These are phyloP conservation scores for Didymella keratinophila DNA, from an alignment of 2,329 filamentous ascomycete species.

Conservation along the genomic window DNA sequence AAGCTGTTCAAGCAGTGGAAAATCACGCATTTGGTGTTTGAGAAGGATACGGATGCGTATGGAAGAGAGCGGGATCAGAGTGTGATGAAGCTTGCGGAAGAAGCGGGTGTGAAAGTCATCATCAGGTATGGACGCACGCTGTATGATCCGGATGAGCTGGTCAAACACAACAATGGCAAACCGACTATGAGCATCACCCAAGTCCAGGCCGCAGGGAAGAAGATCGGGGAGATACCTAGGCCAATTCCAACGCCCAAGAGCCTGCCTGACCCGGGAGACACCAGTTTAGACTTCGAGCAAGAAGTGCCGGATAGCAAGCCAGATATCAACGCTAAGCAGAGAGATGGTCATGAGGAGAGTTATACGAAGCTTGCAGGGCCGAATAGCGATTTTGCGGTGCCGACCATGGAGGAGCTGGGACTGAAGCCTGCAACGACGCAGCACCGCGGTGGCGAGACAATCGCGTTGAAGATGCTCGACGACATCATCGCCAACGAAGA, in stretches of 20 bases:
- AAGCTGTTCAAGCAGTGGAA: constrained; percentile 78
- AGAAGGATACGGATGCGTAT: constrained; percentile 80
- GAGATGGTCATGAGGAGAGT: constrained; percentile 63
- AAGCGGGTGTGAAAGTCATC: constrained; percentile 74
- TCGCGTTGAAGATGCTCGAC: constrained; percentile 66
- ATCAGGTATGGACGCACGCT: constrained; percentile 70
- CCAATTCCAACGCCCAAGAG: constrained; percentile 67
- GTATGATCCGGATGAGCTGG: constrained; percentile 76
- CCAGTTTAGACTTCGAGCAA: constrained; percentile 66
- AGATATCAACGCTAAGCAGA: constrained; percentile 68
- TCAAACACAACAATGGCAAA: constrained; percentile 69
- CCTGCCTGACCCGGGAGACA: constrained; percentile 71
- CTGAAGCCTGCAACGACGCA: constrained; percentile 67
- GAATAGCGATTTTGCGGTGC: constrained; percentile 72
- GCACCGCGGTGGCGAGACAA: constrained; percentile 74
- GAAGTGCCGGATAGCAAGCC: constrained; percentile 59
- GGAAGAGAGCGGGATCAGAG: constrained; percentile 68
- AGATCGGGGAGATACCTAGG: constrained; percentile 67
- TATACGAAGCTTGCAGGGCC: constrained; percentile 72
- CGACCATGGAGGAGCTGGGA: constrained; percentile 74
- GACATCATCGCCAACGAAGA: constrained; percentile 67
- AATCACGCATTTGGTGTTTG: constrained; percentile 78
- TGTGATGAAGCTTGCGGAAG: constrained; percentile 66
- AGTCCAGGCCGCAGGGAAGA: constrained; percentile 66
- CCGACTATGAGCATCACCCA: constrained; percentile 79